Evolutionary conservation across 345 rosid species (phyloP).

Genomic region (Populus deltoides): DNA sequence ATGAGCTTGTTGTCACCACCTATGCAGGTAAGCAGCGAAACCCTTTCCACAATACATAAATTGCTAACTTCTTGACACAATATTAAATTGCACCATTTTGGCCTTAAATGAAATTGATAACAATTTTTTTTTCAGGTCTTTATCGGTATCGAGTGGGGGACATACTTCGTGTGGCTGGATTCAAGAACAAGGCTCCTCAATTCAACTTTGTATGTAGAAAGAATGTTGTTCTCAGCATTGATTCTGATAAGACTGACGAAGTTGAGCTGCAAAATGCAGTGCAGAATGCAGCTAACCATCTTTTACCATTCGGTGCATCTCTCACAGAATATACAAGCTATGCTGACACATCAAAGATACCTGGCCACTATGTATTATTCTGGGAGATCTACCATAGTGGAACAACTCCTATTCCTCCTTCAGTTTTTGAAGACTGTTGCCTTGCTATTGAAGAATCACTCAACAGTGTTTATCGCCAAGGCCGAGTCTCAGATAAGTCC

Average conservation of each 20-base stretch:
- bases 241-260: slow-evolving; percentile 15
- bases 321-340: slow-evolving; percentile 26
- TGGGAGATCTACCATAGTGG: slow-evolving; percentile 13
- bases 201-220: slow-evolving; percentile 7
- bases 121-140: slow-evolving; percentile 9
- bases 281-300: slow-evolving; percentile 6
- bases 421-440: slow-evolving; percentile 20
- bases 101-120: neutral
- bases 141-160: slow-evolving; percentile 28
- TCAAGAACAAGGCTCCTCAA: neutral
- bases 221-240: slow-evolving; percentile 16
- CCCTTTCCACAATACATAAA: neutral
- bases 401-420: slow-evolving; percentile 7
- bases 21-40: slow-evolving; percentile 19
- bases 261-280: slow-evolving; percentile 10
- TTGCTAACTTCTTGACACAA: neutral
- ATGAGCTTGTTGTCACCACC: slow-evolving; percentile 20
- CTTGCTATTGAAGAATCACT: slow-evolving; percentile 13
- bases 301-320: neutral
- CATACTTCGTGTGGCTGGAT: slow-evolving; percentile 9
- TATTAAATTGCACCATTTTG: neutral
- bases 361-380: slow-evolving; percentile 19
- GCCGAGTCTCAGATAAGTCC: slow-evolving; percentile 15
- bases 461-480: slow-evolving; percentile 21
- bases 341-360: slow-evolving; percentile 19